Percentiles rank a stretch among this genome's conserved stretches.
Conservation (phyloP, 2,329 filamentous ascomycete species). For the Botryotinia convoluta region DNA sequence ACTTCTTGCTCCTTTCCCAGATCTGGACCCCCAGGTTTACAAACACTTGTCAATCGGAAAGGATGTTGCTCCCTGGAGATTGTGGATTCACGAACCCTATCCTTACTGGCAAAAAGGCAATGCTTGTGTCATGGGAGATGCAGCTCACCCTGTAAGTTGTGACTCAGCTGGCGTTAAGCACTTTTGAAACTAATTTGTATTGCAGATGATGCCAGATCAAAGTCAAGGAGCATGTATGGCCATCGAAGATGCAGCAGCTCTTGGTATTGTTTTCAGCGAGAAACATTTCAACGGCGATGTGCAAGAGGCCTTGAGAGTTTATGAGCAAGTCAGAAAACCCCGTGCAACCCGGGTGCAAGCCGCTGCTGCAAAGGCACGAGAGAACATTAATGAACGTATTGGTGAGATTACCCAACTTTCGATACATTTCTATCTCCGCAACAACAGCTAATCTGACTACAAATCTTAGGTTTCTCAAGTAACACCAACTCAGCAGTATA, state of each 20-base stretch:
- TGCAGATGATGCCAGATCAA: constrained; percentile 63
- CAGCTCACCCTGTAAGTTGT: constrained; percentile 52
- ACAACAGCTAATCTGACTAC: neutral
- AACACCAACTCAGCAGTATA: constrained; percentile 57
- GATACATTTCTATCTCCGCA: neutral
- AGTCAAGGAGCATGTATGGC: constrained; percentile 53
- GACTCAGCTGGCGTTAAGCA: neutral
- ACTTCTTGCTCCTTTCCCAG: constrained; percentile 57
- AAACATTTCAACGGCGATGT: constrained; percentile 48
- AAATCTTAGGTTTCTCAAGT: constrained; percentile 53
- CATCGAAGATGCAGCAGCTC: constrained; percentile 43
- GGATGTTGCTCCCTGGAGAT: constrained; percentile 63
- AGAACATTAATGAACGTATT: constrained; percentile 63
- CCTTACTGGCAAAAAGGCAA: constrained; percentile 51
- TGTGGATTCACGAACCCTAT: constrained; percentile 65
- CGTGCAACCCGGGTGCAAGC: constrained; percentile 55
- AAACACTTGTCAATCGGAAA: constrained; percentile 57
- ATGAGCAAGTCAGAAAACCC: constrained; percentile 53
- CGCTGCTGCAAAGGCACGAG: constrained; percentile 55
- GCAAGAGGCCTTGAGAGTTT: constrained; percentile 47
- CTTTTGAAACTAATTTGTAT: neutral
- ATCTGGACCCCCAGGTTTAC: constrained; percentile 56
- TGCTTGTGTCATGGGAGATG: constrained; percentile 62
- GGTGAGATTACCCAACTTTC: constrained; percentile 47
- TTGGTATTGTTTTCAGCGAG: constrained; percentile 41